Base-by-base conservation (phyloP, 2,329 filamentous ascomycete species). In the Epicoccum sorghinum region DNA sequence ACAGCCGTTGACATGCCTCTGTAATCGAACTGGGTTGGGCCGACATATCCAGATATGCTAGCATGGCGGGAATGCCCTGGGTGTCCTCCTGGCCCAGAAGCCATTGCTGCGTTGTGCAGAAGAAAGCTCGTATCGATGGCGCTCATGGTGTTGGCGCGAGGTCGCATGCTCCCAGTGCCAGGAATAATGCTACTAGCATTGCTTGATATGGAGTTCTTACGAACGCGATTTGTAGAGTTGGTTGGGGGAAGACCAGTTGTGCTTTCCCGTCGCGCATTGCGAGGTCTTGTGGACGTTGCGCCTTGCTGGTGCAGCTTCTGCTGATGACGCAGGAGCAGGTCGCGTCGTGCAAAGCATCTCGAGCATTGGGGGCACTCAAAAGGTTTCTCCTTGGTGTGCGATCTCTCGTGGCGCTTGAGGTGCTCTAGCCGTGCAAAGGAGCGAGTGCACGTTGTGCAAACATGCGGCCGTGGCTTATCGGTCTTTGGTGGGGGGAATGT, bases 371-470 rank as follows among this genome's bases (percentile, higher is more conserved):
- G 91, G 69, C 95, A 99, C 77, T 97, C 92, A 68, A 99, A 99
- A 1, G 95, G 95, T 81, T 99, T 99, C 79, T 99, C 93, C 75
- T 99, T 97, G 39, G 93, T 97, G 74, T 97, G 93, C n/a, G 92
- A 96, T 59, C 95, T 86, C 78, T 98, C 95, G 77, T 99, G 95
- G 57, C 95, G 89, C 80, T 99, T 99, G 64, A 99, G 80, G 75
- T 99, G 95, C 78, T 99, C 95, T 66, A 99, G 80, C 57, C 95
- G 88, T 54, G 95, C 95, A 75, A 99, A 99, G 29, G 91, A 96
- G 62, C 95, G 88, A 68, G 88, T 86, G 76, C 95, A 99, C 42
- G 93, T 98, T 36, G 82, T 86, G 79, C 95, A 99, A 57, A 96
- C 88, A 77, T 99, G 95, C 61, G 95, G 95, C 61, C 93, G 86